phyloP scores from a whole-genome alignment of 768 basidiomycete species.

The Tylopilus vinaceipallidus region DNA sequence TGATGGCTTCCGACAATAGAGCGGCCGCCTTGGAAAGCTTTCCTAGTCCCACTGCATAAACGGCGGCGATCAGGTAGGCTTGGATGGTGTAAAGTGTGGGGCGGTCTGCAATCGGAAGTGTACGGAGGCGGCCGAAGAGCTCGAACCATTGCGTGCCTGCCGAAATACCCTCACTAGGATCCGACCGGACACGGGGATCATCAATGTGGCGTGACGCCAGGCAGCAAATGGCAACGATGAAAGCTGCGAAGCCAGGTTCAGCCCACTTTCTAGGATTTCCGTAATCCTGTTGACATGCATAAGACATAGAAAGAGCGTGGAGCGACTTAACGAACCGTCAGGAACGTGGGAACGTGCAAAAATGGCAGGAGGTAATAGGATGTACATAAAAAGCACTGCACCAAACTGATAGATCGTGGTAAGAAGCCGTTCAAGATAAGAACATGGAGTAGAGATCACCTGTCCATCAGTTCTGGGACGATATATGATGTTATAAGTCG shows the following conservation, averaged over 20 bases:
- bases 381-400: conserved; percentile 85
- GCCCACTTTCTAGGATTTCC: conserved; percentile 94
- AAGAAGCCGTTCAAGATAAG: conserved; percentile 11
- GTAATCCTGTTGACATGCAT: conserved; percentile 61
- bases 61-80: conserved; percentile 86
- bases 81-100: conserved; percentile 93
- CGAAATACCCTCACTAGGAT: conserved; percentile 79
- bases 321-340: conserved; percentile 50
- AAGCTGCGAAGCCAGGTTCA: conserved; percentile 91
- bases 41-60: conserved; percentile 89
- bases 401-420: conserved; percentile 47
- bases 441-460: conserved; percentile 44
- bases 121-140: conserved; percentile 80
- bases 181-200: conserved; percentile 83
- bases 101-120: conserved; percentile 82
- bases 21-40: conserved; percentile 85
- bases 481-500: conserved; percentile 83
- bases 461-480: conserved; percentile 90
- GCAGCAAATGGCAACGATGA: conserved; percentile 91
- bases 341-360: conserved; percentile 86
- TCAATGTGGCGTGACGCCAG: conserved; percentile 91
- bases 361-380: conserved; percentile 93
- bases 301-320: conserved; percentile 14
- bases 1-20: conserved; percentile 82
- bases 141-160: conserved; percentile 93